These are phyloP conservation scores for Blakeslea trispora DNA, from an alignment of 371 early-diverging fungal species.

Conservation along the genomic window DNA sequence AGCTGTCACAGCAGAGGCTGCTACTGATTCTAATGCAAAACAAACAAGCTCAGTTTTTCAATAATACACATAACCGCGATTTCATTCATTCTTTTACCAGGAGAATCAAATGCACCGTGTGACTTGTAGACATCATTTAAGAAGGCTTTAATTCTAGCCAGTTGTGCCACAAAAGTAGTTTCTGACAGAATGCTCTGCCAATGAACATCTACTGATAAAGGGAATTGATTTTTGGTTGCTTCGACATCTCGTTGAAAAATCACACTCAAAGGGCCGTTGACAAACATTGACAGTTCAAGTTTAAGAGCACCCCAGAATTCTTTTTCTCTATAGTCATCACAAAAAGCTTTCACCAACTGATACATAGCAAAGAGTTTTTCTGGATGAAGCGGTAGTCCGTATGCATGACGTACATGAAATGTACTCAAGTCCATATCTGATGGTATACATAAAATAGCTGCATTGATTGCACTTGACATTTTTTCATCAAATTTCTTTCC, in stretches of 20 bases:
- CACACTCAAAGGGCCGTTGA: conserved; percentile 17
- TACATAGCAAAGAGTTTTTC: conserved; percentile 4
- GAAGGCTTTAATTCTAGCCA: not conserved
- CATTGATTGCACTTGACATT: not conserved
- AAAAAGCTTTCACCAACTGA: conserved; percentile 12
- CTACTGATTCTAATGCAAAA: conserved; percentile 5
- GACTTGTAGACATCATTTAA: not conserved
- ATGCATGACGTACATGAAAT: not conserved
- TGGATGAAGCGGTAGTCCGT: not conserved
- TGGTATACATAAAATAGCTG: conserved; percentile 1
- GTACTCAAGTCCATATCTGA: conserved; percentile 1
- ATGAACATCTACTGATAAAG: conserved; percentile 28
- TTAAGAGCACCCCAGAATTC: conserved; percentile 27
- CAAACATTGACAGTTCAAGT: conserved; percentile 31
- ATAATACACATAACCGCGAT: not conserved
- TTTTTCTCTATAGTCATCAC: conserved; percentile 11
- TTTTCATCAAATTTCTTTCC: not conserved
- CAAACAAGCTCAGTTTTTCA: not conserved
- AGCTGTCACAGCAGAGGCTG: conserved; percentile 20
- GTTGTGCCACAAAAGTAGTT: not conserved
- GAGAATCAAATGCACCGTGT: not conserved
- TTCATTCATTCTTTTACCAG: not conserved
- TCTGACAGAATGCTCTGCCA: conserved; percentile 30
- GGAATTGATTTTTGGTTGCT: conserved; percentile 3
- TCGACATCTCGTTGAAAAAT: conserved; percentile 13